phyloP scores from a whole-genome alignment of 768 basidiomycete species.

The Hygrocybe punicea region DNA sequence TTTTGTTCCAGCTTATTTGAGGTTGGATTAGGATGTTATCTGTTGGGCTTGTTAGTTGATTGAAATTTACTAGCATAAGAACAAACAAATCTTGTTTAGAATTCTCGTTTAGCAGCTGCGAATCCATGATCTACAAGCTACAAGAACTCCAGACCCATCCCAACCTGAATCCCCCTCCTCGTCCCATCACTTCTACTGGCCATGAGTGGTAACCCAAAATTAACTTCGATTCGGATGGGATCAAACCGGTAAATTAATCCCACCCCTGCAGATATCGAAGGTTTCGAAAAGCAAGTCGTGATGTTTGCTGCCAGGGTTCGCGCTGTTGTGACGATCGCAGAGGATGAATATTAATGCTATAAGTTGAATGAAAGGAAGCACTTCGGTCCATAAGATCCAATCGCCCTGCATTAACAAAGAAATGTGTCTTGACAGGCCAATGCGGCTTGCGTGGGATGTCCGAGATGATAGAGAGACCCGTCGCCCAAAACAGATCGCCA shows the following conservation, averaged over 20 bases:
- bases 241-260: slow-evolving; percentile 83
- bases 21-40: too few relatives aligned
- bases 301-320: slow-evolving; percentile 41
- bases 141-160: slow-evolving; percentile 77
- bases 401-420: slow-evolving; percentile 78
- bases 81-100: too few relatives aligned
- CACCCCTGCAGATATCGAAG: slow-evolving; percentile 76
- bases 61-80: too few relatives aligned
- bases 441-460: slow-evolving; percentile 66
- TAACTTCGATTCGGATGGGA: slow-evolving; percentile 81
- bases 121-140: too few relatives aligned
- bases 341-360: slow-evolving; percentile 1
- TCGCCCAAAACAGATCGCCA: slow-evolving; percentile 77
- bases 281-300: slow-evolving; percentile 41
- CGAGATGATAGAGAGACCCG: slow-evolving; percentile 71
- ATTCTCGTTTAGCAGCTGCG: too few relatives aligned
- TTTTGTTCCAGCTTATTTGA: too few relatives aligned
- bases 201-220: slow-evolving; percentile 80
- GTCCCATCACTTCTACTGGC: slow-evolving; percentile 62
- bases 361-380: slow-evolving; percentile 34
- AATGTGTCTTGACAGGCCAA: slow-evolving; percentile 85
- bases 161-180: slow-evolving; percentile 73
- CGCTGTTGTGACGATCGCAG: slow-evolving; percentile 25
- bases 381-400: slow-evolving; percentile 59
- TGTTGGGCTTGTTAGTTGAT: too few relatives aligned